Base-by-base conservation (phyloP, 1,139 yeast genomes). In the Pichia sp. region DNA sequence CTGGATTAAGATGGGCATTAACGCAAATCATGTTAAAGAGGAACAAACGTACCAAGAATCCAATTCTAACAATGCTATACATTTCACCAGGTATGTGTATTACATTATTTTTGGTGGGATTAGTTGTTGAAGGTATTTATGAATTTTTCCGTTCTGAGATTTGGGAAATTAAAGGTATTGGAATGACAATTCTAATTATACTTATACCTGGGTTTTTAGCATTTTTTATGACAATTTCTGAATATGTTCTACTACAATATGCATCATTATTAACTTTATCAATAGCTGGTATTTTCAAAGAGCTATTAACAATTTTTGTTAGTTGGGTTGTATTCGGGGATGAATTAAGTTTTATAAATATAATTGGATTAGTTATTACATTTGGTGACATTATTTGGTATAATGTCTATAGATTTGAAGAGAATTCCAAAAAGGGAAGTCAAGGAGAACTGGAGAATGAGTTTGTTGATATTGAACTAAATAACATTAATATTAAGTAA, bases 1-100 rank as follows among this genome's bases (percentile, higher is more conserved):
- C 95, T 23, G 98, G 98, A 1, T 69, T 92, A 46, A 75, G 98
- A 56, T 92, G 98, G 98, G 90, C 96, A 1, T 77, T 89, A 56
- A 89, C 97, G 4, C 97, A 92, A 63, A 65, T 92, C 27, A 72
- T 90, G 18, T 69, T 92, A 49, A 81, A 80, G 56, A 74, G 72
- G 48, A 80, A 81, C 58, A 72, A 72, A 26, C 71, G 76, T 56
- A 80, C 82, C 23, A 68, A 69, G 46, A 88, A 89, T 60, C 95
- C 97, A 3, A 78, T 92, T 27, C 73, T 83, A 42, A 88, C 97
- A 95, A 88, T 92, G 43, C 75, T 85, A 59, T 86, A 85, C 59
- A 68, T 92, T 23, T 79, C 96, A 0, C 97, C 98, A 1, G 74
- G 86, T 23, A 90, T 90, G 95, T 80, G 82, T 49, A 44, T 76